These are phyloP conservation scores for Beauveria bassiana DNA, from an alignment of 2,329 filamentous ascomycete species.

Conservation along the genomic window DNA sequence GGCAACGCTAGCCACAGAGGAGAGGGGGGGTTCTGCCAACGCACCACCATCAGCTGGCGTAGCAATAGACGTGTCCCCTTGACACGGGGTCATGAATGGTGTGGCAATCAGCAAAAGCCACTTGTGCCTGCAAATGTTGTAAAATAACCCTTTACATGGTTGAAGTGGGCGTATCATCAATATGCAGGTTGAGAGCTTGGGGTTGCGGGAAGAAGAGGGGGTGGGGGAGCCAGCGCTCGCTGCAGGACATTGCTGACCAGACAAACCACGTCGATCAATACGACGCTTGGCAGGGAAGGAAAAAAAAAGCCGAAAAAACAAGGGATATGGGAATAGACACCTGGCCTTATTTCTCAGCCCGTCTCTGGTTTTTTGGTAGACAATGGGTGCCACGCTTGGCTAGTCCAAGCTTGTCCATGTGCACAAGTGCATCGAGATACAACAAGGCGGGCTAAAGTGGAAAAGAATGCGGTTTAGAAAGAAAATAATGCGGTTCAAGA, in stretches of 20 bases:
- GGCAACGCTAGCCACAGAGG: not conserved
- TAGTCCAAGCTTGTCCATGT: conserved; percentile 4
- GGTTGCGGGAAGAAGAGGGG: not conserved
- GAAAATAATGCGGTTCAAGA: not conserved
- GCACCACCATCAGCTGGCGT: conserved; percentile 6
- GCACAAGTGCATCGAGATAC: conserved; percentile 2
- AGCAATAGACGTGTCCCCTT: not conserved
- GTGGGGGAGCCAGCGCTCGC: not conserved
- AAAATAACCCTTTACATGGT: too few species aligned
- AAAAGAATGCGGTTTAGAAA: not conserved
- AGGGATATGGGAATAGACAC: not conserved
- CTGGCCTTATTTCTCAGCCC: too few species aligned
- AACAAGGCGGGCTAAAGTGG: not conserved
- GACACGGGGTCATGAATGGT: not conserved
- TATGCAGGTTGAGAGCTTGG: not conserved
- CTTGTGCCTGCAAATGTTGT: not conserved
- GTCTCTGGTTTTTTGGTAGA: too few species aligned
- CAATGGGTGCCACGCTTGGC: not conserved
- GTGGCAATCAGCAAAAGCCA: not conserved
- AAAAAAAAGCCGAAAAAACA: not conserved
- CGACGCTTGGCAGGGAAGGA: not conserved
- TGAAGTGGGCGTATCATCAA: too few species aligned
- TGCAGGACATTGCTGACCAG: not conserved
- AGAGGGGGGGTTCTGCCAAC: not conserved
- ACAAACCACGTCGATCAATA: not conserved